phyloP scores from a whole-genome alignment of 495 filamentous ascomycete genomes.

The Aspergillus biplanus region DNA sequence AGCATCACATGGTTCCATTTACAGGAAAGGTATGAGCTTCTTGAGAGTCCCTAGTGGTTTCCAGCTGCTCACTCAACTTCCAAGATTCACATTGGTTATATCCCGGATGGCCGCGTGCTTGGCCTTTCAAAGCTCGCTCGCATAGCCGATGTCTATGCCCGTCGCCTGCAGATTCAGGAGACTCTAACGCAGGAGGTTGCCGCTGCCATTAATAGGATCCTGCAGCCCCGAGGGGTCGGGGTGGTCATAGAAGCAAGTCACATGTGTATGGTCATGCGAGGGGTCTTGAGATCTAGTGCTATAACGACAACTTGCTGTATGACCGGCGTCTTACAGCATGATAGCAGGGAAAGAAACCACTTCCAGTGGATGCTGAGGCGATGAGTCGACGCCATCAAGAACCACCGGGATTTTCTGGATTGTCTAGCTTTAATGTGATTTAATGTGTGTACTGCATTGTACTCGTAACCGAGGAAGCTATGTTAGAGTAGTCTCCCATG shows the following conservation, averaged over 20 bases:
- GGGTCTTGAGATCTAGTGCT: conserved; percentile 75
- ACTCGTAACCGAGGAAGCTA: too few relatives aligned
- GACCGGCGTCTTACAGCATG: conserved; percentile 52
- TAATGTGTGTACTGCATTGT: too few relatives aligned
- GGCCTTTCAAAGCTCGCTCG: conserved; percentile 87
- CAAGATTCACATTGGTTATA: conserved; percentile 89
- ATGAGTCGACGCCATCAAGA: too few relatives aligned
- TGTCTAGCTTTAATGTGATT: too few relatives aligned
- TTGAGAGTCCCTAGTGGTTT: neutral
- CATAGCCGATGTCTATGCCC: conserved; percentile 87
- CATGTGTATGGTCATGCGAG: conserved; percentile 88
- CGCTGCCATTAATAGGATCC: conserved; percentile 77
- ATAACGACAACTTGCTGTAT: conserved; percentile 84
- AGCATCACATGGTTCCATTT: conserved; percentile 90
- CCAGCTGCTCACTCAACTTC: neutral
- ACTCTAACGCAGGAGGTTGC: conserved; percentile 86
- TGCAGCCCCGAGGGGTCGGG: conserved; percentile 77
- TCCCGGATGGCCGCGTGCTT: conserved; percentile 74
- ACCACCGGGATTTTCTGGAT: too few relatives aligned
- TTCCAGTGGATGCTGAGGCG: neutral
- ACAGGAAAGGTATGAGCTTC: conserved; percentile 65
- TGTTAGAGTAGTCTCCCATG: too few relatives aligned
- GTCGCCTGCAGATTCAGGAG: conserved; percentile 84
- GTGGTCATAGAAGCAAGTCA: conserved; percentile 89
- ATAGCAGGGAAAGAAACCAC: neutral